Evolutionary conservation across 2,329 filamentous ascomycete species (phyloP).

Genomic region (Coniochaeta sp.): DNA sequence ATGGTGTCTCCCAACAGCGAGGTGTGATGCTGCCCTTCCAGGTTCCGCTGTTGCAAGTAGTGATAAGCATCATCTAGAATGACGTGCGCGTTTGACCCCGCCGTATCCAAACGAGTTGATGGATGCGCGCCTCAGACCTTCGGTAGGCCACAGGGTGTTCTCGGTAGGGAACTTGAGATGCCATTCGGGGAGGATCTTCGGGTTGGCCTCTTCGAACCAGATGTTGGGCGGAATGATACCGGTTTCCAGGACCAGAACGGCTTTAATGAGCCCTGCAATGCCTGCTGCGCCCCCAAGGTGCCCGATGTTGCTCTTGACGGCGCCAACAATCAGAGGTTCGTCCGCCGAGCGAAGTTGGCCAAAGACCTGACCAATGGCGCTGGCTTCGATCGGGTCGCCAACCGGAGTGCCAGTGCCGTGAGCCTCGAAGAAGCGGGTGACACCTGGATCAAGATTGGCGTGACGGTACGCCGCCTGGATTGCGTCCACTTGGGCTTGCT

Average conservation of each 20-base stretch:
- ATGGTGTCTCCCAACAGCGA: too few species aligned
- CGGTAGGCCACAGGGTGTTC: background rate
- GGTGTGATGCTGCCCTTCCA: slow-evolving; percentile 6
- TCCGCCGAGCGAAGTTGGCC: slow-evolving; percentile 1
- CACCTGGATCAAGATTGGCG: slow-evolving; percentile 3
- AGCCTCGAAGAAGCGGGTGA: slow-evolving; percentile 15
- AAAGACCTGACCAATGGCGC: slow-evolving; percentile 8
- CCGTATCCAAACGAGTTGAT: background rate
- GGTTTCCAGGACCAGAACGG: slow-evolving; percentile 10
- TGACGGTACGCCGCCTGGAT: slow-evolving; percentile 20
- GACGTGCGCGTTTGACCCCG: background rate
- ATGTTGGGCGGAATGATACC: slow-evolving; percentile 11
- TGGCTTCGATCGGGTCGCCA: slow-evolving; percentile 8
- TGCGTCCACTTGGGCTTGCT: slow-evolving; percentile 18
- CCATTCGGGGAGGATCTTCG: slow-evolving; percentile 3
- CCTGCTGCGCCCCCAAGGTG: slow-evolving; percentile 12
- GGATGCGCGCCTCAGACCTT: background rate
- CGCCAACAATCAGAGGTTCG: slow-evolving; percentile 8
- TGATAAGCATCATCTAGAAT: background rate
- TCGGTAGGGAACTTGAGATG: background rate
- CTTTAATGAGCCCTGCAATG: slow-evolving; percentile 13
- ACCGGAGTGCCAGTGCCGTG: slow-evolving; percentile 11
- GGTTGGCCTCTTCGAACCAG: slow-evolving; percentile 10
- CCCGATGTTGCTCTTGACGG: slow-evolving; percentile 15
- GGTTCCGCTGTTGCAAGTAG: background rate